Evolutionary conservation across 371 early-diverging fungal genomes (phyloP), one percentile per base, ranked within the genome.

Genomic region (Parasitella parasitica): DNA sequence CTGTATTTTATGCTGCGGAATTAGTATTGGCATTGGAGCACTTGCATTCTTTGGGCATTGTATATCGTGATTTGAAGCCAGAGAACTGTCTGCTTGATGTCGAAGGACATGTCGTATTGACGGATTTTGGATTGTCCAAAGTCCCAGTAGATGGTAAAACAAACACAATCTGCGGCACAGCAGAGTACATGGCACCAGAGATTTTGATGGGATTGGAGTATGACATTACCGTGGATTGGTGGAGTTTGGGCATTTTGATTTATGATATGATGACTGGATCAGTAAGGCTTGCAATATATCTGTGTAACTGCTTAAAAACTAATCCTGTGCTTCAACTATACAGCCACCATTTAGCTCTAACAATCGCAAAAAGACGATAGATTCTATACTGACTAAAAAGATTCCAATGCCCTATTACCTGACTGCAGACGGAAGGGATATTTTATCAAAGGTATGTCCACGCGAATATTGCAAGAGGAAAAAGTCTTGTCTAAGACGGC

Each of bases 101-200:
- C 1, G 74, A 79, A 20, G 88, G 97, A 7, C 94, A 96, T 76
- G 87, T 95, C 57, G 88, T 94, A 8, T 78, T 97, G 56, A 91
- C 91, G n/a, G 97, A 97, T 72, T 95, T 96, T 83, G 96, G 96
- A 0, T 80, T 97, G 26, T 93, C 93, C 67, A 94, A 94, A 70
- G 92, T 87, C 49, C 63, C 85, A 39, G 66, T 91, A 12, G 93
- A 84, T 74, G 76, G 67, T 4, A 73, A 72, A 16, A 71, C 79
- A 56, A 86, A 77, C 75, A 96, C 96, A 1, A 91, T 95, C 52
- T 95, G 96, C 77, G 96, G 96, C 4, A 95, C 96, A 16, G 90
- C 92, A 9, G 94, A 94, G 67, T 93, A 93, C 64, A 87, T 97
- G 63, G 93, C 93, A 4, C 93, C 93, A 20, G 96, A 95, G 69